Base-by-base conservation (phyloP, 2,329 filamentous ascomycete species). In the Thermoascus crustaceus region DNA sequence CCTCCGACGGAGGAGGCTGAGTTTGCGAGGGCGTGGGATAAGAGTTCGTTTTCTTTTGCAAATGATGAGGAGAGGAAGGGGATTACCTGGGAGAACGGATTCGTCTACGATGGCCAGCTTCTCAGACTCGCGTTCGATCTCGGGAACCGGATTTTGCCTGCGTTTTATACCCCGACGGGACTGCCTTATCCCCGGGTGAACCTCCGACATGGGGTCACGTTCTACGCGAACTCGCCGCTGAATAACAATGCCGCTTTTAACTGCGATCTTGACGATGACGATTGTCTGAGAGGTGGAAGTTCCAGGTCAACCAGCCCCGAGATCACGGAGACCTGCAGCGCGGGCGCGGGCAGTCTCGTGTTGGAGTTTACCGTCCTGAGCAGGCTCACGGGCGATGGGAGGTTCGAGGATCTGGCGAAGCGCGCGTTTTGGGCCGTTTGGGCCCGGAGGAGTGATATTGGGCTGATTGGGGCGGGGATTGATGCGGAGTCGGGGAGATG, bases 351-450 rank as follows among this genome's bases (percentile, higher is more conserved):
- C 35, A 96, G 88, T 57, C 69, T 98, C 17, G 85, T 95, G 2
- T 73, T 98, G 1, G 91, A 98, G 55, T 94, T 96, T 47, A 85
- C 87, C 0, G 85, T 88, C 0, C 69, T 98, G 30, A 95, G 87
- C 52, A 77, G 91, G 16, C 69, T 98, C 30, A 93, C 86, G 0
- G 86, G 85, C 7, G 85, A 96, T 54, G 67, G 73, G 7, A 77
- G 84, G n/a, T 98, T 94, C 50, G 91, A 98, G 59, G 78, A 83
- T 52, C 72, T 85, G 10, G 89, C 85, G 1, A 96, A 96, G 60
- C 72, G 84, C 38, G 89, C 91, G 1, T 98, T 98, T 53, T 95
- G 89, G 87, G 83, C 88, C 16, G 85, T 98, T n/a, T 98, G 91
- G 91, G 71, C 80, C 27, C 73, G 85, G 37, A 76, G 88, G 44